phyloP scores from a whole-genome alignment of 176 grass and related monocot species.

The Neostapfia colusana region DNA sequence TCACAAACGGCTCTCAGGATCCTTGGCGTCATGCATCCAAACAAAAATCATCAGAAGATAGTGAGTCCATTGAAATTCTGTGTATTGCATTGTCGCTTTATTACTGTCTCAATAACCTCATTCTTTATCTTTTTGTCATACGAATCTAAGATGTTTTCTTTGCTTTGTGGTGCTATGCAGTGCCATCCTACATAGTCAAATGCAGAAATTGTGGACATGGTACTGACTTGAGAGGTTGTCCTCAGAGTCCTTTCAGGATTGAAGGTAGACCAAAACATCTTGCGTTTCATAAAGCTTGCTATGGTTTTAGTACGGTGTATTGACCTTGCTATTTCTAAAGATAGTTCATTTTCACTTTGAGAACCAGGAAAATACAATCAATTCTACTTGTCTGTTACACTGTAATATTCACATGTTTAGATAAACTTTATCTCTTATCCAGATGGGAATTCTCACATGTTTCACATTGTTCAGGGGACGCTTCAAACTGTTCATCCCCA shows the following conservation, averaged over 20 bases:
- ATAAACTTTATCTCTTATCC: background rate
- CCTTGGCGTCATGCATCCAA: slow-evolving; percentile 96
- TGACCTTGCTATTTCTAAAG: background rate
- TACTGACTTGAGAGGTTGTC: slow-evolving; percentile 92
- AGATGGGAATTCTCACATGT: slow-evolving; percentile 27
- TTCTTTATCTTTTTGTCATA: background rate
- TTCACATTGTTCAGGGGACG: slow-evolving; percentile 52
- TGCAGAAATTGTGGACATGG: slow-evolving; percentile 94
- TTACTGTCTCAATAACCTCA: background rate
- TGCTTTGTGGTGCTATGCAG: slow-evolving; percentile 28
- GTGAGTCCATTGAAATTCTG: slow-evolving; percentile 44
- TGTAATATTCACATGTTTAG: slow-evolving; percentile 3
- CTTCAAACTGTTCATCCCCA: slow-evolving; percentile 71
- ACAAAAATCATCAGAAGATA: slow-evolving; percentile 73
- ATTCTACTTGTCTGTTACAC: background rate
- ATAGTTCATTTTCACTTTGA: background rate
- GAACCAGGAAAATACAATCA: background rate
- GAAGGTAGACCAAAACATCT: slow-evolving; percentile 56
- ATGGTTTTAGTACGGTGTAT: background rate
- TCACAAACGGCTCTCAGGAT: slow-evolving; percentile 93
- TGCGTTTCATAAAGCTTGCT: background rate
- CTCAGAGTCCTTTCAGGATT: slow-evolving; percentile 67
- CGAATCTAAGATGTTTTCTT: slow-evolving; percentile 1
- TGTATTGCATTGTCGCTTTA: slow-evolving; percentile 15
- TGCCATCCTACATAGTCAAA: slow-evolving; percentile 87